Conservation (phyloP, 148 eudicot genomes). For the Silene conica region DNA sequence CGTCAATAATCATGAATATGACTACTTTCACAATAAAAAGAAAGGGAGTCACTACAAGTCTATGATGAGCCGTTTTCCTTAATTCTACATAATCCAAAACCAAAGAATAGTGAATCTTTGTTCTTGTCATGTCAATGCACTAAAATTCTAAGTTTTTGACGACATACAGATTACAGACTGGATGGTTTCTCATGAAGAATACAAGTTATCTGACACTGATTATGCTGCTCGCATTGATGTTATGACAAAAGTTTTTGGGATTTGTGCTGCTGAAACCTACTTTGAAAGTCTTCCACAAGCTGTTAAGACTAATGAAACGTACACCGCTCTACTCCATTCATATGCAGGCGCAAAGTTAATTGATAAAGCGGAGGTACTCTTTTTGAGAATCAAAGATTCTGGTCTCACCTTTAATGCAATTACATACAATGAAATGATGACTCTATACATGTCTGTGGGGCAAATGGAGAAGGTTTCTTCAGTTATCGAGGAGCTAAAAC, state of each 20-base stretch:
- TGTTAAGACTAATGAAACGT: slow-evolving; percentile 79
- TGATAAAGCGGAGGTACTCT: slow-evolving; percentile 73
- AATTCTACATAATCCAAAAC: background rate
- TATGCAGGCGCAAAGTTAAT: slow-evolving; percentile 61
- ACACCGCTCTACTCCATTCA: slow-evolving; percentile 84
- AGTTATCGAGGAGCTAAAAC: slow-evolving; percentile 66
- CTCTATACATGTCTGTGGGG: slow-evolving; percentile 83
- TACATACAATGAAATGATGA: slow-evolving; percentile 93
- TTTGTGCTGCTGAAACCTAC: slow-evolving; percentile 91
- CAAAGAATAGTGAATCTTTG: background rate
- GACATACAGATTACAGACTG: slow-evolving; percentile 85
- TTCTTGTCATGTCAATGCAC: background rate
- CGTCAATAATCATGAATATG: background rate
- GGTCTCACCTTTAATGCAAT: slow-evolving; percentile 58
- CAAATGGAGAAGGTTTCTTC: slow-evolving; percentile 78
- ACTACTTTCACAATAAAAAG: background rate
- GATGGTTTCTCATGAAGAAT: slow-evolving; percentile 73
- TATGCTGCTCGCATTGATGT: slow-evolving; percentile 79
- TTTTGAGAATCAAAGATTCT: slow-evolving; percentile 54
- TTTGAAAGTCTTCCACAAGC: slow-evolving; percentile 63
- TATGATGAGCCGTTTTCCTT: background rate
- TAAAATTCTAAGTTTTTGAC: slow-evolving; percentile 1
- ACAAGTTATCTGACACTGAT: slow-evolving; percentile 65
- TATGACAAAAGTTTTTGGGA: slow-evolving; percentile 88
- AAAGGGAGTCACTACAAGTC: no score